Percentiles rank a stretch among this genome's conserved stretches.
phyloP scores from a whole-genome alignment of 257 asterid genomes.

The Perilla frutescens region DNA sequence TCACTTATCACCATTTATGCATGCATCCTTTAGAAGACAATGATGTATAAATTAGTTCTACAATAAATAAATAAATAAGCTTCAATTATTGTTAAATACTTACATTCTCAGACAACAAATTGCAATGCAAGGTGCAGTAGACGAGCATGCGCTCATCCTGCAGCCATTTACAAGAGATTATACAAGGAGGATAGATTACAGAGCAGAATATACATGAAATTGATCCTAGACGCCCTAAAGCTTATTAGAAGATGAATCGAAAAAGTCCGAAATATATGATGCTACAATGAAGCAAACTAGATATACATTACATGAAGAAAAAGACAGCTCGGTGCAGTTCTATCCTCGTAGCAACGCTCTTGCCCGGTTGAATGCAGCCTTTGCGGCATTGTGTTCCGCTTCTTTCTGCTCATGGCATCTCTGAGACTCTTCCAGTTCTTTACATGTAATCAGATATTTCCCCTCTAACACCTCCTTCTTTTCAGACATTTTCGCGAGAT shows the following conservation, averaged over 20 bases:
- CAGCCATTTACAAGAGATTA: background rate
- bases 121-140: background rate
- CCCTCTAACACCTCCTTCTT: constrained; percentile 42
- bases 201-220: background rate
- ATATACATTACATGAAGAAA: constrained; percentile 16
- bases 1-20: no score
- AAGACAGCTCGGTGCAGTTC: background rate
- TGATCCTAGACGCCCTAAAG: background rate
- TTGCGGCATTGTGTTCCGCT: constrained; percentile 46
- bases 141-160: background rate
- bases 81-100: background rate
- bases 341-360: constrained; percentile 43
- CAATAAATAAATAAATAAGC: background rate
- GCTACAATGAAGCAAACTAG: background rate
- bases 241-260: background rate
- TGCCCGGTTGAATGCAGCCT: constrained; percentile 51
- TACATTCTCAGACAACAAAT: background rate
- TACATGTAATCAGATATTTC: constrained; percentile 22
- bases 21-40: no score
- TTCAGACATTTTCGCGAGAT: constrained; percentile 31
- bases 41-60: no score
- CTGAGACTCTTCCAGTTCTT: constrained; percentile 46
- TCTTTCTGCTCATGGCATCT: constrained; percentile 38
- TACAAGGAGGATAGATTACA: constrained; percentile 11
- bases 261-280: background rate